Base-by-base conservation (phyloP, 305 asterid species). In the Plantago lanceolata region DNA sequence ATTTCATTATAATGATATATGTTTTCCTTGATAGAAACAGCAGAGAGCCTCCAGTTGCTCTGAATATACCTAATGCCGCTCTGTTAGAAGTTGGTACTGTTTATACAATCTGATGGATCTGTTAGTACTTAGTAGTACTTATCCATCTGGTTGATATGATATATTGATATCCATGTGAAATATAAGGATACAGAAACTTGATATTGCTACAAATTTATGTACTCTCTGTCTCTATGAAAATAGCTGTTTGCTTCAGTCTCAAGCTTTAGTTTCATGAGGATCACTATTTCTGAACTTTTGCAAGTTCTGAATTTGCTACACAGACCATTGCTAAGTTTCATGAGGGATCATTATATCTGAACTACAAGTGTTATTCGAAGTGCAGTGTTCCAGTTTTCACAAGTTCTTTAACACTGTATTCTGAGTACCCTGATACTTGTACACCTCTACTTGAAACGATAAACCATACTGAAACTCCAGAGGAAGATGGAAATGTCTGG, bases 21-120 rank as follows among this genome's bases (percentile, higher is more conserved):
- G 81, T 80, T 50, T 81, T 92, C 71, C 90, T 92, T 29, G 93
- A 92, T 64, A 84, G 77, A 40, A 92, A 89, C 35, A 80, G 88
- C 37, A 76, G 96, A 71, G 90, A 83, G 80, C 81, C 96, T 31
- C 85, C 95, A 9, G 87, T 86, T 54, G 93, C 83, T 18, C 72
- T 91, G 59, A 83, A 89, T 29, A 88, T 89, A n/a, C 96, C 96
- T 28, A 86, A 85, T 75, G 86, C 96, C 50, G 98, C 96, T 51
- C 89, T 86, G 19, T 69, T 91, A 64, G 89, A 91, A 71, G 96
- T 89, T 66, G 96, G 95, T 3, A 85, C 87, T 63, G 86, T 84
- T 47, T 89, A 89, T 78, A 76, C 86, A 43, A 69, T 88, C 59
- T 84, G 70, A 76, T 45, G 13, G 47, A 57, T 40, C 45, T 40